Conservation (phyloP, 805 yeast species). For the Wickerhamiella hasegawae region DNA sequence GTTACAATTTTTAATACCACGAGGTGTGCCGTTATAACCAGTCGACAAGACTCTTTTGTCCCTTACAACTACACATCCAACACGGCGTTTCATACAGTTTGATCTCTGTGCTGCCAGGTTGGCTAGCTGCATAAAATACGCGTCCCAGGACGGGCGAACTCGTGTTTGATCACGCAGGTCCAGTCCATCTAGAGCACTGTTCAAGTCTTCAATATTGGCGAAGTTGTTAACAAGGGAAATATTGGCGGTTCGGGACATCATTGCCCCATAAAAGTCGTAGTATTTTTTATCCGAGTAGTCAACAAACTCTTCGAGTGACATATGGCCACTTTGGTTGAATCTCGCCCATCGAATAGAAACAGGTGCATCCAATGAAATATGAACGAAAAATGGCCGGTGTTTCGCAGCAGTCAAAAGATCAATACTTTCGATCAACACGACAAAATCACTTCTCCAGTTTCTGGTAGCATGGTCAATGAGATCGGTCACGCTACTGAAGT, state of each 20-base stretch:
- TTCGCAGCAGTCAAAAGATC: constrained; percentile 31
- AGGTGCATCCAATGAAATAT: constrained; percentile 65
- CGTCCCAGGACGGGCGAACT: constrained; percentile 88
- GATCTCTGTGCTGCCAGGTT: constrained; percentile 84
- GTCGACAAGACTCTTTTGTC: constrained; percentile 83
- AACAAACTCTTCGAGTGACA: constrained; percentile 25
- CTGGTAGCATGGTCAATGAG: constrained; percentile 46
- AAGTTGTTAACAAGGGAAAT: constrained; percentile 43
- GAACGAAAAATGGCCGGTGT: constrained; percentile 73
- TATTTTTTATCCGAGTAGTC: constrained; percentile 20
- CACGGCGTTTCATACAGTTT: constrained; percentile 94
- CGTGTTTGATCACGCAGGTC: constrained; percentile 38
- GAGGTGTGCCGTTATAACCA: constrained; percentile 96
- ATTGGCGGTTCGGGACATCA: constrained; percentile 29
- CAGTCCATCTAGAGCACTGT: constrained; percentile 25
- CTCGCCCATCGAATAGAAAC: constrained; percentile 28
- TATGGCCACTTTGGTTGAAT: constrained; percentile 1
- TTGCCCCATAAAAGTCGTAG: constrained; percentile 22
- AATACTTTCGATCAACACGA: constrained; percentile 32
- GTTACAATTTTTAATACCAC: constrained; percentile 74
- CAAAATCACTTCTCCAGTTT: constrained; percentile 50
- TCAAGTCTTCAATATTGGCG: constrained; percentile 24
- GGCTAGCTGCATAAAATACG: constrained; percentile 87
- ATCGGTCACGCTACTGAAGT: too few relatives aligned
- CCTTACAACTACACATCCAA: constrained; percentile 87